Base-by-base conservation (phyloP, 1,284 basidiomycete species). In the Bjerkandera adusta region DNA sequence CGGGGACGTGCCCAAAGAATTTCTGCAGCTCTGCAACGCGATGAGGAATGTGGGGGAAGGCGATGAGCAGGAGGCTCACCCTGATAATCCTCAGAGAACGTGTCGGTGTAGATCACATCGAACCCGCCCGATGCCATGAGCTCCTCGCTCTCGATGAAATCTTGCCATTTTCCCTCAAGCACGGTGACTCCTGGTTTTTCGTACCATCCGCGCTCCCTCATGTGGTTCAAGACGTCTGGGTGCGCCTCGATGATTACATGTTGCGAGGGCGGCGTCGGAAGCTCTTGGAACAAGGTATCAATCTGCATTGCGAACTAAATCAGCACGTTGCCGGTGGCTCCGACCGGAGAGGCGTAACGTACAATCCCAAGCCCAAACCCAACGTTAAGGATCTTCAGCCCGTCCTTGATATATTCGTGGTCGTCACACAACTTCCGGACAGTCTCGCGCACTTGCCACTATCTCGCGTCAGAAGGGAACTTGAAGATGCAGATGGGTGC, bases 161-260 rank as follows among this genome's bases (percentile, higher is more conserved):
- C 89, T 69, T 97, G 92, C 94, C 94, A 97, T 63, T 85, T 85
- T 0, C 92, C 92, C 64, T 92, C 85, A n/a, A 95, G 71, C 44
- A 96, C 82, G 36, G 71, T 78, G 20, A 97, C 89, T n/a, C 83
- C 82, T 1, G 81, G 75, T 57, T 83, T 85, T 30, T 83, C 75
- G 56, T 85, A 80, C 83, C 96, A 94, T 1, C 92, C 85, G 52
- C 64, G 65, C 30, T 74, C 68, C 45, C 72, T 79, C 84, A 95
- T 92, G 61, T 88, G 79, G 43, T 72, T 67, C 8, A 98, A 73
- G 1, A 97, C 95, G 60, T 97, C 91, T 0, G 90, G 88, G 62
- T 99, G 97, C 0, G 96, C 85, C 68, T 99, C 97, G 53, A 98
- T 86, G 57, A 99, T 97, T 49, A 92, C 84, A 64, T 99, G 97